Conservation (phyloP, 768 basidiomycete genomes). For the Mycena olivaceomarginata region DNA sequence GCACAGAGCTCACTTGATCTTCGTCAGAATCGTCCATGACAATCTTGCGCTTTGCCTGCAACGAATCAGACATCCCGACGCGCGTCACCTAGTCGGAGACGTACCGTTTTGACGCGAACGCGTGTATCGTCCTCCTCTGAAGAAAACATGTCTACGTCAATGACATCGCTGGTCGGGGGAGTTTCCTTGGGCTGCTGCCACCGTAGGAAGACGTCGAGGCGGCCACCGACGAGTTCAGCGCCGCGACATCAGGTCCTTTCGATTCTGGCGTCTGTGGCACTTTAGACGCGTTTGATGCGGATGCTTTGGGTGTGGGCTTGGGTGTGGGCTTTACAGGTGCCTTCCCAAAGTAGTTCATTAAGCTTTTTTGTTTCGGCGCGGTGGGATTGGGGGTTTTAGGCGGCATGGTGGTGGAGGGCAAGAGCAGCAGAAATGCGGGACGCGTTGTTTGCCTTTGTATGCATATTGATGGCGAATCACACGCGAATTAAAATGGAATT, state of each 20-base stretch:
- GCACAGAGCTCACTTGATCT: constrained; percentile 61
- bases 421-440: background rate
- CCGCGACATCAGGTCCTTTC: constrained; percentile 53
- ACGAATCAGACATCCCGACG: constrained; percentile 50
- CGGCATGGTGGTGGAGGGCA: constrained; percentile 32
- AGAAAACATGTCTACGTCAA: constrained; percentile 85
- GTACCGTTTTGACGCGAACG: constrained; percentile 55
- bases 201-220: constrained; percentile 68
- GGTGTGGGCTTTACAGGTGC: constrained; percentile 48
- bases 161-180: constrained; percentile 85
- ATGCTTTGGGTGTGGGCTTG: constrained; percentile 34
- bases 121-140: constrained; percentile 60
- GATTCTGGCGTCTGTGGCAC: constrained; percentile 65
- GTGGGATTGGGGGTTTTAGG: constrained; percentile 35
- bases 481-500: background rate
- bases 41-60: constrained; percentile 79
- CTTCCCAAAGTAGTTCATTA: constrained; percentile 81
- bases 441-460: constrained; percentile 22
- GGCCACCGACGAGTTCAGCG: constrained; percentile 62
- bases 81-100: constrained; percentile 35
- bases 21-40: constrained; percentile 84
- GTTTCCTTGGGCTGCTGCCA: constrained; percentile 71
- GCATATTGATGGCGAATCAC: background rate
- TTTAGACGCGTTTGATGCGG: constrained; percentile 56
- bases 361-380: constrained; percentile 78